Evolutionary conservation across 164 flowering plant genomes (phyloP).

Genomic region (Echeveria elegans): DNA sequence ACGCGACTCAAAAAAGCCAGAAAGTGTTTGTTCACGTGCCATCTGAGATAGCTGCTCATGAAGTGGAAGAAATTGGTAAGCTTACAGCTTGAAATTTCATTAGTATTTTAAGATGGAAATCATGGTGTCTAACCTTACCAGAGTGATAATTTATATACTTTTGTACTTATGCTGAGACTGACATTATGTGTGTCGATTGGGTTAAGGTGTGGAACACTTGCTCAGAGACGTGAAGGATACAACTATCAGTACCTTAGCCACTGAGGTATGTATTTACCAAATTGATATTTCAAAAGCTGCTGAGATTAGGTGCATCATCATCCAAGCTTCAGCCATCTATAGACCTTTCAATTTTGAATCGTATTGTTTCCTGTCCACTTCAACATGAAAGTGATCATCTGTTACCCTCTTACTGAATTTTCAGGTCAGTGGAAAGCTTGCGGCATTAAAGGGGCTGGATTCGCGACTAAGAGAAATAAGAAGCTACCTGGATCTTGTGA

Average conservation of each 20-base stretch:
- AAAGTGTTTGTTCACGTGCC: constrained; percentile 92
- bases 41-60: constrained; percentile 98
- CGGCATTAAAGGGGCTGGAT: constrained; percentile 85
- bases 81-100: neutral
- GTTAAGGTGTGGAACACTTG: constrained; percentile 93
- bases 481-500: constrained; percentile 73
- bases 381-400: neutral
- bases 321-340: neutral
- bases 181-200: too few species aligned
- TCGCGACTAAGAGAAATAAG: constrained; percentile 80
- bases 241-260: constrained; percentile 91
- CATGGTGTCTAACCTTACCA: too few species aligned
- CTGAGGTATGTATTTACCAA: constrained; percentile 48
- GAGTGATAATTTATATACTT: too few species aligned
- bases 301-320: neutral
- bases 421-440: constrained; percentile 85
- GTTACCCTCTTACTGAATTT: neutral
- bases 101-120: too few species aligned
- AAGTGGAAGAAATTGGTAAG: constrained; percentile 98
- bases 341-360: neutral
- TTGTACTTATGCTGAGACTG: too few species aligned
- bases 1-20: constrained; percentile 98
- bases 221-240: constrained; percentile 98
- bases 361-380: too few species aligned
- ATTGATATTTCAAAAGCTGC: neutral